Evolutionary conservation across 768 basidiomycete genomes (phyloP), one percentile per base, ranked within the genome.

Genomic region (Dentipellis sp.): DNA sequence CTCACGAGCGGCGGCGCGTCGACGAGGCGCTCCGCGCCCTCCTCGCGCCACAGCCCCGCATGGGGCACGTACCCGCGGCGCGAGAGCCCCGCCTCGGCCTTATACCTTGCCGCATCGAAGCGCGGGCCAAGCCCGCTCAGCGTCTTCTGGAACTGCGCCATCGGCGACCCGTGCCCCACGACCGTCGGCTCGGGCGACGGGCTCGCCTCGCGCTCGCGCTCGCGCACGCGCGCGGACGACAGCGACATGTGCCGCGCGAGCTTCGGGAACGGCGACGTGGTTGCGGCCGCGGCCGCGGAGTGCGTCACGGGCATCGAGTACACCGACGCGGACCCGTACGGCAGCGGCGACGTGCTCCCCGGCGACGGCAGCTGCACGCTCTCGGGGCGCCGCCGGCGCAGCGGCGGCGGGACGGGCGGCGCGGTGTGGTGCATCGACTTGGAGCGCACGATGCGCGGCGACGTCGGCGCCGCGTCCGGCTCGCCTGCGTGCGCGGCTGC

Each of bases 51-150:
- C 17, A 56, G 58, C 37, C 85, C 77, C n/a, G 46, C 10, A 17
- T n/a, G 21, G 12, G 46, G 21, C 10, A 48, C 46, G 60, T 77
- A 87, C 40, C 84, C 86, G 4, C 83, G 72, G 61, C 71, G 71
- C 58, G 75, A 81, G 35, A 88, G 62, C 16, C 84, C 85, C 17
- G 84, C 86, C 66, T 87, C 85, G 0, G 84, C 85, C 67, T 87
- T 87, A 67, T 79, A 87, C 58, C 82, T 70, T 22, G 82, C 84
- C 34, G 78, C 78, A 56, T 86, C 84, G 22, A 86, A 64, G 17
- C 66, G 67, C 35, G 72, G 69, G 56, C 71, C 71, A n/a, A 78
- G 64, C 11, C 59, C 67, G 19, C 63, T 68, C 40, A 81, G 60
- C 55, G 77, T 77, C 23, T 72, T 70, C 59, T 79, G 77, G 36